These are phyloP conservation scores for Pseudogymnoascus sp. DNA, from an alignment of 2,329 filamentous ascomycete genomes.

Conservation along the genomic window DNA sequence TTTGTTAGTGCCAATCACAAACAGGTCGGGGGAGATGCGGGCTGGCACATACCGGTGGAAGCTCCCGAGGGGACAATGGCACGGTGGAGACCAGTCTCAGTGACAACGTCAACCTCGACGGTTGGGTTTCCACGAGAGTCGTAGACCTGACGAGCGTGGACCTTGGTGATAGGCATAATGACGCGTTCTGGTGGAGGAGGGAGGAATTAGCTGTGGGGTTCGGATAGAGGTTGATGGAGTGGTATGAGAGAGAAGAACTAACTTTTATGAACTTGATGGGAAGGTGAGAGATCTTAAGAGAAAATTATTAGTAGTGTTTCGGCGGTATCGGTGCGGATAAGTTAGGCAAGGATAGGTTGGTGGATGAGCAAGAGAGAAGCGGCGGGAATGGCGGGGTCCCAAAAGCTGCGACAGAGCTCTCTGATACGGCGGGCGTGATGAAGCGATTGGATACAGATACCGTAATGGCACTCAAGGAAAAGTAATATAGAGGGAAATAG, in stretches of 20 bases:
- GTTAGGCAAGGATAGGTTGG: not conserved
- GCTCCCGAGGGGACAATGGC: conserved; percentile 96
- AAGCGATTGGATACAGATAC: not conserved
- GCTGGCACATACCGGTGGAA: conserved; percentile 66
- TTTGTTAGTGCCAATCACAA: conserved; percentile 16
- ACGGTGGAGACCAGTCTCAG: conserved; percentile 91
- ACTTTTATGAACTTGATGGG: not conserved
- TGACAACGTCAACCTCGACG: conserved; percentile 95
- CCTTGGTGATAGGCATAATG: conserved; percentile 85
- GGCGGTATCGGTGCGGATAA: not conserved
- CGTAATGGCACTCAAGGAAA: not conserved
- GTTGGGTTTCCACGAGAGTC: conserved; percentile 98
- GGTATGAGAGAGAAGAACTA: not conserved
- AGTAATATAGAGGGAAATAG: not conserved
- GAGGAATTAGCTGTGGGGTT: not conserved
- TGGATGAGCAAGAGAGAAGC: conserved; percentile 9
- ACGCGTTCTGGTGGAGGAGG: conserved; percentile 16
- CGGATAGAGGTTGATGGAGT: not conserved
- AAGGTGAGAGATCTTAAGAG: conserved; percentile 1
- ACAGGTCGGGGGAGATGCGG: conserved; percentile 18
- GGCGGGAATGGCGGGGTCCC: conserved; percentile 12
- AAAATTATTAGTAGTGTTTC: not conserved
- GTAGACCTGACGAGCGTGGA: conserved; percentile 92
- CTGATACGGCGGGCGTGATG: conserved; percentile 15
- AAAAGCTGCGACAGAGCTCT: conserved; percentile 13